These are phyloP conservation scores for Hevea brasiliensis DNA, from an alignment of 345 rosid species.

Conservation along the genomic window DNA sequence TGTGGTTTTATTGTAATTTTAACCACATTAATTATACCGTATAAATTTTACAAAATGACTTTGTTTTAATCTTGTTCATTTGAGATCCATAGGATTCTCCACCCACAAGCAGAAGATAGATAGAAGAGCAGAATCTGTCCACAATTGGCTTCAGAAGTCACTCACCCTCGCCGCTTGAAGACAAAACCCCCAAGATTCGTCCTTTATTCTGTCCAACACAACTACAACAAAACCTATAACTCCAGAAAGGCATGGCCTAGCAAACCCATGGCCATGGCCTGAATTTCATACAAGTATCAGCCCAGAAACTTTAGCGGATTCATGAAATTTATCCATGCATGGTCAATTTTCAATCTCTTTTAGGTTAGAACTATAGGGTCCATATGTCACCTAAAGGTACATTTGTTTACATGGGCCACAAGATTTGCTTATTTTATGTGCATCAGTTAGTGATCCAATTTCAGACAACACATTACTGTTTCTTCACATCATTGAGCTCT, in stretches of 20 bases:
- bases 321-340: too few relatives aligned
- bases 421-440: neutral
- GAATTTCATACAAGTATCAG: too few relatives aligned
- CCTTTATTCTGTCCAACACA: constrained; percentile 10
- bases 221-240: neutral
- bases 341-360: neutral
- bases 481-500: neutral
- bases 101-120: neutral
- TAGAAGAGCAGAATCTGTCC: neutral
- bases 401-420: constrained; percentile 5
- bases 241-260: too few relatives aligned
- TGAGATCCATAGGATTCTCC: constrained; percentile 15
- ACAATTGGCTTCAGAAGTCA: neutral
- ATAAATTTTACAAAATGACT: neutral
- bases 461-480: neutral
- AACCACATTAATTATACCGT: neutral
- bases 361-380: neutral
- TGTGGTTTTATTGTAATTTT: neutral
- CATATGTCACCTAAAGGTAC: too few relatives aligned
- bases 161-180: neutral
- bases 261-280: too few relatives aligned
- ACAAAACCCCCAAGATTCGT: constrained; percentile 16
- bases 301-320: too few relatives aligned
- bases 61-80: constrained; percentile 7
- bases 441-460: constrained; percentile 17